Percentiles rank a stretch among this genome's conserved stretches.
phyloP scores from a whole-genome alignment of 352 stramenopile genomes.

The Phytopythium cucurbitacearum region DNA sequence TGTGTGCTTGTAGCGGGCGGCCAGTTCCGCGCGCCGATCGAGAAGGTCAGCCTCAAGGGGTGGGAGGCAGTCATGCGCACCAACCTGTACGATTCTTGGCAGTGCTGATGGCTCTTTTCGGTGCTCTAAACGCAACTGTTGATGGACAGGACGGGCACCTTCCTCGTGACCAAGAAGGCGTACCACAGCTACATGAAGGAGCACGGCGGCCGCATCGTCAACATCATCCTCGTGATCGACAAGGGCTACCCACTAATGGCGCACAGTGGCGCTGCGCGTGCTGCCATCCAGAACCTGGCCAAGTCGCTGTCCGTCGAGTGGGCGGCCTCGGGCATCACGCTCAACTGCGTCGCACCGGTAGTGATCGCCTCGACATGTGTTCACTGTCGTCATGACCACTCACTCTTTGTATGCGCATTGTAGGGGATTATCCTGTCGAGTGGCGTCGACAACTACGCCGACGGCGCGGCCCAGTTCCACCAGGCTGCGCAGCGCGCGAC shows the following conservation, averaged over 20 bases:
- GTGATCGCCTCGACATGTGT: conserved; percentile 12
- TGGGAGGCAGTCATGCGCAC: conserved; percentile 90
- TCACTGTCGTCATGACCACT: conserved; percentile 6
- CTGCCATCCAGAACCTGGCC: conserved; percentile 90
- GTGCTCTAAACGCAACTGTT: background rate
- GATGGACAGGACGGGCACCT: conserved; percentile 61
- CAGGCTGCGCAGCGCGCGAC: conserved; percentile 77
- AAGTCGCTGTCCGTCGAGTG: conserved; percentile 93
- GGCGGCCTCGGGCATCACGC: conserved; percentile 84
- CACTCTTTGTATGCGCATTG: background rate
- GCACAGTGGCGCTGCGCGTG: conserved; percentile 81
- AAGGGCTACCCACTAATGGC: conserved; percentile 89
- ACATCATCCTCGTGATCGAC: conserved; percentile 94
- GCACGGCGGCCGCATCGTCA: conserved; percentile 92
- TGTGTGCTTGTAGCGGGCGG: conserved; percentile 49
- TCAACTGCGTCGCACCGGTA: conserved; percentile 90
- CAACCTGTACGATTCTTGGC: conserved; percentile 58
- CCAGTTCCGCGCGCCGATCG: conserved; percentile 86
- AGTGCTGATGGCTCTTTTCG: background rate
- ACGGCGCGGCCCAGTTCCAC: conserved; percentile 82
- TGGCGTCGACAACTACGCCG: conserved; percentile 88
- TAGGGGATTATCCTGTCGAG: conserved; percentile 79
- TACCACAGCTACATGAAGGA: conserved; percentile 93
- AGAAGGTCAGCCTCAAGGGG: conserved; percentile 86
- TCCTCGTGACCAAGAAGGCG: conserved; percentile 87